These are phyloP conservation scores for Solanum infundibuliforme DNA, from an alignment of 257 asterid species.

Conservation along the genomic window DNA sequence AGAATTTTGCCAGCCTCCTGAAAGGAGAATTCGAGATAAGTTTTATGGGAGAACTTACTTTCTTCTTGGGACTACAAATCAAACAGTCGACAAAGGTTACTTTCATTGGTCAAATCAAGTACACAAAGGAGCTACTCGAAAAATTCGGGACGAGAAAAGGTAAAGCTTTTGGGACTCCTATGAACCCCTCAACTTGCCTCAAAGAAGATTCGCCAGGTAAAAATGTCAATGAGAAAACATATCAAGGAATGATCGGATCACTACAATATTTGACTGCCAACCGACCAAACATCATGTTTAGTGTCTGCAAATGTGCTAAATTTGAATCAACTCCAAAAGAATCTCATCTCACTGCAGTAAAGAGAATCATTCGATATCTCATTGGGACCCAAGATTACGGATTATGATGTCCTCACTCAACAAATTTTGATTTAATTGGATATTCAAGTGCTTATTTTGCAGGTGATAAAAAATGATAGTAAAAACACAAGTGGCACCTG, in stretches of 20 bases:
- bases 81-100: not conserved
- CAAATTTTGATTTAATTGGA: not conserved
- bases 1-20: not conserved
- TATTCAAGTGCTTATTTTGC: not conserved
- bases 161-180: not conserved
- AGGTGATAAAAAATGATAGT: not conserved
- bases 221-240: not conserved
- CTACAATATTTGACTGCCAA: not conserved
- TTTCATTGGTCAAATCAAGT: not conserved
- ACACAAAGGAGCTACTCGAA: not conserved
- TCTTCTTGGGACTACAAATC: not conserved
- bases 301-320: not conserved
- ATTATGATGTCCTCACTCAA: not conserved
- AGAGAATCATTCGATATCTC: not conserved
- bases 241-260: not conserved
- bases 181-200: not conserved
- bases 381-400: not conserved
- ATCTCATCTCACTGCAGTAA: not conserved
- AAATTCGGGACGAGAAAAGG: not conserved
- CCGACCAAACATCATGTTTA: not conserved
- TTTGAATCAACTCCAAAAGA: not conserved
- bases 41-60: not conserved
- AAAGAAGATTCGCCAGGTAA: not conserved
- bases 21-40: not conserved
- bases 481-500: not conserved